Evolutionary conservation across 164 flowering plant species (phyloP), one percentile per base, ranked within the genome.

Genomic region (Stephania japonica): DNA sequence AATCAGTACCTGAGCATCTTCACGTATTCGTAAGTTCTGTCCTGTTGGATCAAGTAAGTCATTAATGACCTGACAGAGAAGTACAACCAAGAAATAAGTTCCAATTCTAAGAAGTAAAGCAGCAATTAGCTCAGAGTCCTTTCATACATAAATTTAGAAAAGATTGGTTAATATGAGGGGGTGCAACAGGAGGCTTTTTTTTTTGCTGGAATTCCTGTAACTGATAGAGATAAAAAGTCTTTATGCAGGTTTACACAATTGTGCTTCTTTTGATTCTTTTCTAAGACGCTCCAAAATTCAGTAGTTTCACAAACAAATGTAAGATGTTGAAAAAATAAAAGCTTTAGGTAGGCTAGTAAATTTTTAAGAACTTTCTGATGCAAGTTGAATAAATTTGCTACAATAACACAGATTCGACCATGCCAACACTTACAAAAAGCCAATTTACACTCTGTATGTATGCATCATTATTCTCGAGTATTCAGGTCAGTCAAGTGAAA

Each of bases 121-220:
- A 32, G 53, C 12, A 47, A 16, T 47, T 47, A 47, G 16, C 53
- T 47, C 16, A 14, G 53, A 47, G 16, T 47, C 12, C 16, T 12
- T 9, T 47, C 12, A 47, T 16, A 47, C 10, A 3, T 47, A 47
- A 47, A 47, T 47, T 47, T 47, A 47, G 53, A 47, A 47, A 47
- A 47, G 53, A 12, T 47, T 32, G 38, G 38, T 32, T 32, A 32
- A 32, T 32, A 32, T 32, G 38, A 42, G 47, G 3, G 24, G 27
- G 69, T 18, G 19, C 42, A 38, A 32, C 25, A 19, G 16, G 19
- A 73, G 11, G n/a, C 12, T 25, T 82, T 93, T 98, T 93, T 98
- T 97, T 93, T 91, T 98, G 77, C 99, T 98, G 75, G 99, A 91
- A 67, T 32, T 32, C 98, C 98, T 79, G 93, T 93, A 64, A 93